Conservation (phyloP, 176 grass and related monocot species). For the Typha latifolia region DNA sequence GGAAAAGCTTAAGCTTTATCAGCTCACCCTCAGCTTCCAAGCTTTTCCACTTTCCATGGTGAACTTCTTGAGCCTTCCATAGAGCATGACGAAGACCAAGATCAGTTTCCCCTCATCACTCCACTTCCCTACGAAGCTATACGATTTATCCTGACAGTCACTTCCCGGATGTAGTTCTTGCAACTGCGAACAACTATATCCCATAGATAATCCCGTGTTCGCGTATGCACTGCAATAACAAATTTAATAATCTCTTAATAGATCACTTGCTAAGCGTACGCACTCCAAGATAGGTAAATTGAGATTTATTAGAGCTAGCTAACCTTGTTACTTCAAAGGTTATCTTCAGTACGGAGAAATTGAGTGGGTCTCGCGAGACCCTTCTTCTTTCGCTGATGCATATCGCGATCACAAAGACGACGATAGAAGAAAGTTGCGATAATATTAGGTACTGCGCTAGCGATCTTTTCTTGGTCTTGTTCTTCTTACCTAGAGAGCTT, state of each 20-base stretch:
- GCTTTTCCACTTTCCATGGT: too few species aligned
- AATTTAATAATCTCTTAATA: not conserved
- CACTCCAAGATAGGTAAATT: too few species aligned
- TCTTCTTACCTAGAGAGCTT: not conserved
- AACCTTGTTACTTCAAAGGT: constrained; percentile 70
- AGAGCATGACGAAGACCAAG: not conserved
- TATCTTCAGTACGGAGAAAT: constrained; percentile 61
- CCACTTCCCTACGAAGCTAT: constrained; percentile 61
- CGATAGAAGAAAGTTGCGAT: constrained; percentile 23
- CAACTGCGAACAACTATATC: constrained; percentile 55
- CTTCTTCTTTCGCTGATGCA: constrained; percentile 66
- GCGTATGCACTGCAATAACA: constrained; percentile 33
- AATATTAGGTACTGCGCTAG: constrained; percentile 20
- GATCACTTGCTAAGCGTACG: too few species aligned
- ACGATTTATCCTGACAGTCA: constrained; percentile 33
- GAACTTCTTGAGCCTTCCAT: too few species aligned
- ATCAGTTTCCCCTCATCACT: constrained; percentile 60
- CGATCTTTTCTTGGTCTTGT: not conserved
- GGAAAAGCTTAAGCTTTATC: too few species aligned
- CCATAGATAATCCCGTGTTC: constrained; percentile 60
- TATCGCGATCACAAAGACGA: constrained; percentile 23
- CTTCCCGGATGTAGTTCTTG: constrained; percentile 19
- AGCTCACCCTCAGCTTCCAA: too few species aligned
- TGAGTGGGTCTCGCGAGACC: constrained; percentile 45
- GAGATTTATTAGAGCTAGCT: not conserved